Base-by-base conservation (phyloP, 2,329 filamentous ascomycete species). In the Fusarium sp. region DNA sequence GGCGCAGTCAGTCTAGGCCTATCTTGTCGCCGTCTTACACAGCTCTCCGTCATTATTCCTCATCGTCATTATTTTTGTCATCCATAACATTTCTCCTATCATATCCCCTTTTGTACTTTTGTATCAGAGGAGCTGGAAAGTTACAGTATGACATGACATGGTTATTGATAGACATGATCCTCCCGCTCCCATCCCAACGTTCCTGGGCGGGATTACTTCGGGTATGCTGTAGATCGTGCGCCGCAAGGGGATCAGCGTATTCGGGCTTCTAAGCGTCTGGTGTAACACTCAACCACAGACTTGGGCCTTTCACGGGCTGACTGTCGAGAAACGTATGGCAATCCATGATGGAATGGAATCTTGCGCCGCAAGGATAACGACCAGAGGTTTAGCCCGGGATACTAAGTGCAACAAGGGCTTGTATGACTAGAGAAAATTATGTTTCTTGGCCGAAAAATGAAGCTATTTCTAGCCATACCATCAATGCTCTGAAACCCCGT, bases 191-290 rank as follows among this genome's bases (percentile, higher is more conserved):
- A 37, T 42, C 42, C 28, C 49, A 37, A 42, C 39, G 37, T 55
- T 38, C 41, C 52, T 55, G 37, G 16, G 4, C 43, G 56, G 66
- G 26, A 58, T 56, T 67, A 55, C 35, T 12, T 44, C 62, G 61
- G 66, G 23, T 63, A 52, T 64, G 56, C 56, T 47, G 61, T 46
- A 53, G 66, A 69, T 69, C 66, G 35, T 63, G 31, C 23, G 12
- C 35, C 31, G 31, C 43, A n/a, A 39, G 59, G 37, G 9, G 50
- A 33, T 46, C 24, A 33, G 39, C 39, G 58, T 63, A 52, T 49
- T 65, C 60, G 62, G 52, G 52, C 60, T 59, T 41, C 49, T 46
- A n/a, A n/a, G 29, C 23, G 16, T 35, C 44, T 65, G 42, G 62
- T 65, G 53, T 41, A 58, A 65, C 60, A 16, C 38, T 53, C n/a